A percentile compares a stretch with the other conserved stretches of the same genome.
Evolutionary conservation across 257 asterid species (phyloP).

Genomic region (Schizonepeta tenuifolia): DNA sequence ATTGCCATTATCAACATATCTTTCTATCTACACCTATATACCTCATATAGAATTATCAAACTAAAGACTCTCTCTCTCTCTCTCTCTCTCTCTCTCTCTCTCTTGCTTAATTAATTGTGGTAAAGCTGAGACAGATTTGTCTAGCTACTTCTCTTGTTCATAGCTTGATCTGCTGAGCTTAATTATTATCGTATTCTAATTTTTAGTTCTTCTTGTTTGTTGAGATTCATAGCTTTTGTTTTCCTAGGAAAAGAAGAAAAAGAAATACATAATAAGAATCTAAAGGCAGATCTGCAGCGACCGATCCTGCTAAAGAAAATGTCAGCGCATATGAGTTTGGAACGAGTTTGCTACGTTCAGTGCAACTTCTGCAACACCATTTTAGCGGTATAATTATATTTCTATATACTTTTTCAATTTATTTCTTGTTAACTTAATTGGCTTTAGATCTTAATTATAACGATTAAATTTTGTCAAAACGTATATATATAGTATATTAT

Average conservation of each 20-base stretch:
- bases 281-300: not conserved
- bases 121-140: slow-evolving; percentile 22
- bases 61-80: slow-evolving; percentile 3
- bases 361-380: slow-evolving; percentile 86
- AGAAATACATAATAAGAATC: not conserved
- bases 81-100: slow-evolving; percentile 8
- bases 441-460: not conserved
- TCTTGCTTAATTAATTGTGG: slow-evolving; percentile 22
- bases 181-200: not conserved
- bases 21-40: slow-evolving; percentile 12
- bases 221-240: not conserved
- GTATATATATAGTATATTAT: no score
- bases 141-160: not conserved
- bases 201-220: not conserved
- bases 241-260: not conserved
- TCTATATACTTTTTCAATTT: not conserved
- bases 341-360: slow-evolving; percentile 76
- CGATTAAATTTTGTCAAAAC: not conserved
- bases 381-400: slow-evolving; percentile 57
- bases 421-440: not conserved
- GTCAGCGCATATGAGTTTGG: slow-evolving; percentile 64
- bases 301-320: slow-evolving; percentile 38
- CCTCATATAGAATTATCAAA: not conserved
- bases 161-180: slow-evolving; percentile 24
- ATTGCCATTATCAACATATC: not conserved